Conservation (phyloP, 768 basidiomycete genomes). For the Leccinum aurantiacum region DNA sequence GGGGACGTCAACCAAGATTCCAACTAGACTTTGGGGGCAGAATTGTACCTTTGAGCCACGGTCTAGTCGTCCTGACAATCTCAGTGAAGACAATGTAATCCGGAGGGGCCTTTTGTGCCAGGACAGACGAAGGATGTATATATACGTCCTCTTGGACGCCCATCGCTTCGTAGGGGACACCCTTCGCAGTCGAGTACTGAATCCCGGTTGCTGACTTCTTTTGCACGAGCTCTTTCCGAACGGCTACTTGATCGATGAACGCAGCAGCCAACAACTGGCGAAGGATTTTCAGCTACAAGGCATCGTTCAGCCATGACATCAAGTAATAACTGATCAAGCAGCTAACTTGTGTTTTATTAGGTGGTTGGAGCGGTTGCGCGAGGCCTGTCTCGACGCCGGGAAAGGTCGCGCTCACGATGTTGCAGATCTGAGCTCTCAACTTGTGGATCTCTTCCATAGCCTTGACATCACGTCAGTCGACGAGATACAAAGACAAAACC, state of each 20-base stretch:
- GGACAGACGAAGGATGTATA: slow-evolving; percentile 86
- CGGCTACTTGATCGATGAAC: slow-evolving; percentile 94
- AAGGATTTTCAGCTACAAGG: slow-evolving; percentile 80
- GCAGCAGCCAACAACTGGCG: slow-evolving; percentile 84
- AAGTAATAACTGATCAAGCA: background rate
- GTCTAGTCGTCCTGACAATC: slow-evolving; percentile 67
- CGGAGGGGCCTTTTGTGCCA: slow-evolving; percentile 69
- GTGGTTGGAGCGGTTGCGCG: slow-evolving; percentile 67
- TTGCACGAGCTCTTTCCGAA: slow-evolving; percentile 80
- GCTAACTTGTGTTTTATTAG: slow-evolving; percentile 71
- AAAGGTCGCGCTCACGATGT: slow-evolving; percentile 81
- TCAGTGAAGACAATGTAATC: slow-evolving; percentile 88
- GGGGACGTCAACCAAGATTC: slow-evolving; percentile 3
- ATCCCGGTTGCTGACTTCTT: slow-evolving; percentile 56
- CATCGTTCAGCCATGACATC: slow-evolving; percentile 4
- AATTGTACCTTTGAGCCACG: slow-evolving; percentile 76
- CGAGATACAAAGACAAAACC: background rate
- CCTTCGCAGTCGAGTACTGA: slow-evolving; percentile 73
- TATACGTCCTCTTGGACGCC: slow-evolving; percentile 85
- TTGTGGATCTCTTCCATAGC: slow-evolving; percentile 99
- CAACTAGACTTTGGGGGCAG: background rate
- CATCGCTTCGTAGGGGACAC: slow-evolving; percentile 79
- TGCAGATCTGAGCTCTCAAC: slow-evolving; percentile 82
- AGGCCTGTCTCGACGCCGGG: slow-evolving; percentile 61
- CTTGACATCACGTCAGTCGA: slow-evolving; percentile 39